Conservation (phyloP, 2,329 filamentous ascomycete genomes). For the Aciculosporium take region DNA sequence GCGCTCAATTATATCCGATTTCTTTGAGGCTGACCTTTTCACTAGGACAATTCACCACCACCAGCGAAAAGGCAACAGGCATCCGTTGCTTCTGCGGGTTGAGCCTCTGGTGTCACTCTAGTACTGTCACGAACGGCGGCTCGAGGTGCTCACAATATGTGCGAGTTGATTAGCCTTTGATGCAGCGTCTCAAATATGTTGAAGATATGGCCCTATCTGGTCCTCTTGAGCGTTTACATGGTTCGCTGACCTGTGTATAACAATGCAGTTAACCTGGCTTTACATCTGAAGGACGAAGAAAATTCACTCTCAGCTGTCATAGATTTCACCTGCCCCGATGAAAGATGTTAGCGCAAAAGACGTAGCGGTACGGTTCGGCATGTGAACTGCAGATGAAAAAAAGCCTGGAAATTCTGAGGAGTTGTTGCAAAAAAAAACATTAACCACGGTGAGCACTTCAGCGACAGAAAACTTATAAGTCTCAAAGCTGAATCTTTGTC, state of each 20-base stretch:
- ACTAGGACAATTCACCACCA: constrained; percentile 23
- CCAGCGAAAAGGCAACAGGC: constrained; percentile 28
- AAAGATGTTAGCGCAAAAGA: not conserved
- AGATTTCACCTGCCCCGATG: not conserved
- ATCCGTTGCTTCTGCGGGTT: constrained; percentile 26
- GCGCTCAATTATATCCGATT: constrained; percentile 5
- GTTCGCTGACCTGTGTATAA: constrained; percentile 4
- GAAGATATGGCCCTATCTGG: constrained; percentile 4
- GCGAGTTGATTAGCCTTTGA: not conserved
- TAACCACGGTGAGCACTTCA: constrained; percentile 1
- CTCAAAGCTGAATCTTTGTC: not conserved
- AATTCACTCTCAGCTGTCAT: not conserved
- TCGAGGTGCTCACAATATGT: not conserved
- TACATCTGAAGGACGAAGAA: not conserved
- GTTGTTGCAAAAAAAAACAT: not conserved
- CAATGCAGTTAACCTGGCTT: constrained; percentile 5
- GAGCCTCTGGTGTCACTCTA: constrained; percentile 4
- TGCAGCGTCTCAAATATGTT: not conserved
- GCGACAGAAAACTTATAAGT: not conserved
- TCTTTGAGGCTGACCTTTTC: constrained; percentile 13
- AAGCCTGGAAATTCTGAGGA: not conserved
- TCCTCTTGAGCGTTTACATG: not conserved
- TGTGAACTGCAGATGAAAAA: not conserved
- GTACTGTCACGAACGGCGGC: not conserved
- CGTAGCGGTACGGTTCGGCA: not conserved